Evolutionary conservation across 176 grass and related monocot species (phyloP), one percentile per base, ranked within the genome.

Genomic region (Triticum turgidum): DNA sequence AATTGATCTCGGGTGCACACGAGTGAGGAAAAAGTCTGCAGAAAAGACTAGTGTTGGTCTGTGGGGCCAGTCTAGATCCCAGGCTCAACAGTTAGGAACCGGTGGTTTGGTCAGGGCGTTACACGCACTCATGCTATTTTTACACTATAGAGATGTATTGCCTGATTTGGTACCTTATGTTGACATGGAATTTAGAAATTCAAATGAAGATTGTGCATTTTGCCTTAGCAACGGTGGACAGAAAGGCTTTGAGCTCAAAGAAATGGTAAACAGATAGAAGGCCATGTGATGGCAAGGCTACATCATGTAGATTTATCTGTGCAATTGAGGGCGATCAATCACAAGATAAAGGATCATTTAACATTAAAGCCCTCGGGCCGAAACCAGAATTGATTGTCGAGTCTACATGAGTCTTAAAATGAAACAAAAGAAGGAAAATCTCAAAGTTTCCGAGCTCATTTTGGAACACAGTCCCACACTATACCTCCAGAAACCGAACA

Each of bases 101-200:
- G 42, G 10, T 44, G 42, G 42, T 44, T 44, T 44, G 42, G 42
- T 11, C 10, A 11, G 3, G 42, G 42, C 42, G 3, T 44, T 44
- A 44, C 42, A 30, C 12, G 6, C 30, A 0, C 11, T 27, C 9
- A 27, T 66, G 21, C 4, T 14, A 12, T 65, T 29, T 32, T 65
- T 14, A 29, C 7, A 29, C 14, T 29, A 22, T 12, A 14, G 25
- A 65, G 63, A 27, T 27, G 29, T 66, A 13, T 10, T 81, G 5
- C 63, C 63, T 68, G 0, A 5, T 68, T 81, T 81, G 25, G 64
- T 65, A 34, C 41, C 63, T 13, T 32, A 69, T 68, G 80, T 82
- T 82, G 65, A 29, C 29, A 69, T 82, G 64, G 64, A 82, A 68
- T 82, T 82, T 69, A 69, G 80, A 82, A 82, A 33, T 82, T 54